Evolutionary conservation across 805 yeast genomes (phyloP).

Genomic region (Lipomyces lipofer): DNA sequence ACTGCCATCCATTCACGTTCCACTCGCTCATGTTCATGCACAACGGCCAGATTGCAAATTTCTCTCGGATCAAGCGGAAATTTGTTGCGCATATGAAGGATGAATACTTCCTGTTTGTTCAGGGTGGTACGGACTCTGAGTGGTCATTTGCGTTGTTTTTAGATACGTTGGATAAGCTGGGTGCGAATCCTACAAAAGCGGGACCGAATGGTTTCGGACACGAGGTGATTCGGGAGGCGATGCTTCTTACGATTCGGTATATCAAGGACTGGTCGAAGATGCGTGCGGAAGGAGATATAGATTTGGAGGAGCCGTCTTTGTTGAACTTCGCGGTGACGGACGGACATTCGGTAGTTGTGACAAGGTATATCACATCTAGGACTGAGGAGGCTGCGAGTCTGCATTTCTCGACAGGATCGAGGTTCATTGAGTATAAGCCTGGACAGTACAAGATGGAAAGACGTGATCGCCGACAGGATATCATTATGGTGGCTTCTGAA

Average conservation of each 20-base stretch:
- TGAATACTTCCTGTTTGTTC: slow-evolving; percentile 73
- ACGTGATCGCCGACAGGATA: slow-evolving; percentile 86
- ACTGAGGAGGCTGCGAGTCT: slow-evolving; percentile 95
- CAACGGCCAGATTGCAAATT: slow-evolving; percentile 78
- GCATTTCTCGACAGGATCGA: slow-evolving; percentile 91
- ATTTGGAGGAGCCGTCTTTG: slow-evolving; percentile 68
- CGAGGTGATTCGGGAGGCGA: slow-evolving; percentile 61
- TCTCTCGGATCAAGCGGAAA: slow-evolving; percentile 68
- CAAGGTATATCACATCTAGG: slow-evolving; percentile 83
- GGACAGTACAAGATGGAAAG: slow-evolving; percentile 95
- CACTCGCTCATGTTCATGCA: slow-evolving; percentile 95
- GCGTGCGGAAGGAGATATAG: slow-evolving; percentile 44
- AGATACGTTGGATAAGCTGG: slow-evolving; percentile 73
- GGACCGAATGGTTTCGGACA: slow-evolving; percentile 49
- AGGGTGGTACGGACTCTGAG: slow-evolving; percentile 95
- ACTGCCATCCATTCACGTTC: slow-evolving; percentile 93
- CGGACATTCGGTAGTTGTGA: slow-evolving; percentile 80
- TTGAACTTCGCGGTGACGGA: slow-evolving; percentile 94
- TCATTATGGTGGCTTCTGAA: slow-evolving; percentile 95
- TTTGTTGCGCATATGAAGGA: slow-evolving; percentile 74
- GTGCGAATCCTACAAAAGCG: slow-evolving; percentile 60
- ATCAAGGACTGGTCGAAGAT: slow-evolving; percentile 79
- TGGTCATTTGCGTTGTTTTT: slow-evolving; percentile 88
- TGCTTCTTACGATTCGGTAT: slow-evolving; percentile 68
- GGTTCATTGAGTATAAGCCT: slow-evolving; percentile 84